phyloP scores from a whole-genome alignment of 148 eudicot genomes.

The Fagopyrum esculentum region DNA sequence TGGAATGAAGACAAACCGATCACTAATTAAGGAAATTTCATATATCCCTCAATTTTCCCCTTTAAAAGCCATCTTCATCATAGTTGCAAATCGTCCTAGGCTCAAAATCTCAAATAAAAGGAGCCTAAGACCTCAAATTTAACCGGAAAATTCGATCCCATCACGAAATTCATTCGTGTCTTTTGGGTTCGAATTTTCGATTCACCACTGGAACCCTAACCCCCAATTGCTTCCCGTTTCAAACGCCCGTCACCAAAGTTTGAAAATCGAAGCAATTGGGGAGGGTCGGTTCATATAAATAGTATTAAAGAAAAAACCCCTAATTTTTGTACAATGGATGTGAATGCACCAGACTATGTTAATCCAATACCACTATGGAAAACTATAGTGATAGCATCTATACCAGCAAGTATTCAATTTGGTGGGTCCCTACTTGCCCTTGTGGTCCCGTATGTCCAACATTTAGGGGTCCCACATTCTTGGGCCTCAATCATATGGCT shows the following conservation, averaged over 20 bases:
- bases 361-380: slow-evolving; percentile 23
- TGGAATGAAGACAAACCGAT: too few species aligned
- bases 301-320: not conserved
- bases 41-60: not conserved
- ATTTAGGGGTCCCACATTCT: slow-evolving; percentile 52
- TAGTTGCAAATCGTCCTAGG: not conserved
- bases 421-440: slow-evolving; percentile 82
- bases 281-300: not conserved
- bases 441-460: slow-evolving; percentile 59
- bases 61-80: not conserved
- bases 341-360: not conserved
- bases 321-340: too few species aligned
- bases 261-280: not conserved
- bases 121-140: not conserved
- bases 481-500: slow-evolving; percentile 70
- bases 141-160: not conserved
- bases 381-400: slow-evolving; percentile 40
- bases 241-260: not conserved
- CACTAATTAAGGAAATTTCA: too few species aligned
- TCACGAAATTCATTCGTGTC: not conserved
- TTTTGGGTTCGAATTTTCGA: not conserved
- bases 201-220: not conserved
- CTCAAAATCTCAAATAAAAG: not conserved
- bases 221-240: not conserved
- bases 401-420: slow-evolving; percentile 69